A percentile compares a stretch with the other conserved stretches of the same genome.
These are phyloP conservation scores for Pseudocercospora crystallina DNA, from an alignment of 2,329 filamentous ascomycete genomes.

Conservation along the genomic window DNA sequence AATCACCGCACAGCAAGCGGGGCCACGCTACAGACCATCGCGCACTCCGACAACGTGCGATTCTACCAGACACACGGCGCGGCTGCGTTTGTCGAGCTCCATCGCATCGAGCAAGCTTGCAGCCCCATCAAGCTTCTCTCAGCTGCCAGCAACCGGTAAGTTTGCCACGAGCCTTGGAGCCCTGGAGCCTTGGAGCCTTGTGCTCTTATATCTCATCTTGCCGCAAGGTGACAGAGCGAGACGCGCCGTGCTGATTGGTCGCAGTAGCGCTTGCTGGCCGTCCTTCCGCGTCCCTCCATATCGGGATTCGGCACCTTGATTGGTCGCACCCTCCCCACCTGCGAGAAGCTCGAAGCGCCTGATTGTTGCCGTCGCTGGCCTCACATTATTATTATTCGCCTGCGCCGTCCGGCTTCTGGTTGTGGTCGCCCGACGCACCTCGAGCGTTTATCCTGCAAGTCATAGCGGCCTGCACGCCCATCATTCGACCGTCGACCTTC, in stretches of 20 bases:
- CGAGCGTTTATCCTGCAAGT: slow-evolving; percentile 15
- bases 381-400: slow-evolving; percentile 8
- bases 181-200: neutral
- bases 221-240: no score
- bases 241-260: slow-evolving; percentile 20
- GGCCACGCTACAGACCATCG: no score
- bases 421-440: slow-evolving; percentile 10
- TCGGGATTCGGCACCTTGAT: slow-evolving; percentile 8
- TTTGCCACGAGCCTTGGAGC: slow-evolving; percentile 7
- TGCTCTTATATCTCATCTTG: no score
- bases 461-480: slow-evolving; percentile 10
- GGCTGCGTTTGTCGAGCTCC: no score
- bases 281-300: slow-evolving; percentile 10
- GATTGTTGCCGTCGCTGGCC: slow-evolving; percentile 12
- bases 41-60: no score
- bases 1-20: no score
- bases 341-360: slow-evolving; percentile 15
- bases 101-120: no score
- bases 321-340: no score
- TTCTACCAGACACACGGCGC: no score
- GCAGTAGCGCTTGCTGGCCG: neutral
- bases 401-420: neutral
- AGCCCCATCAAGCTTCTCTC: neutral
- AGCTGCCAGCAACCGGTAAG: slow-evolving; percentile 5
- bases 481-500: slow-evolving; percentile 10